Conservation (phyloP, 148 eudicot species). For the Rhododendron simsii region DNA sequence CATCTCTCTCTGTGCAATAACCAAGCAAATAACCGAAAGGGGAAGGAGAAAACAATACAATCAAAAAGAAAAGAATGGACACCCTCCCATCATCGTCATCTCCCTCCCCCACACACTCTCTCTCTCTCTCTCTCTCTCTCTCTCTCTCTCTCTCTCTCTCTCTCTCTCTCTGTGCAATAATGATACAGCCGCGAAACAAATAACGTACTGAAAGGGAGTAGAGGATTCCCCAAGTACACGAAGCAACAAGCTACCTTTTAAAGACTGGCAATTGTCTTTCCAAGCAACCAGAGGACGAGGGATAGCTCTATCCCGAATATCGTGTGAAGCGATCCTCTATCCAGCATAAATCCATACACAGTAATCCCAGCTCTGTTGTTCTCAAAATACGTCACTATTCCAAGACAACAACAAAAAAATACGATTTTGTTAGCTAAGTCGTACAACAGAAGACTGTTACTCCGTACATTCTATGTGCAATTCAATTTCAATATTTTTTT, state of each 20-base stretch:
- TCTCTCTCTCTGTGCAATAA: background rate
- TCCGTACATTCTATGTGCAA: background rate
- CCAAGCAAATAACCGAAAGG: too few species aligned
- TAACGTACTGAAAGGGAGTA: background rate
- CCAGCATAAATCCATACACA: conserved; percentile 72
- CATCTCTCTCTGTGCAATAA: too few species aligned
- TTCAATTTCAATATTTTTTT: background rate
- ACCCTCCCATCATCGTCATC: background rate
- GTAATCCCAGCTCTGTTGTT: conserved; percentile 85
- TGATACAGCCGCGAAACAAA: background rate
- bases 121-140: background rate
- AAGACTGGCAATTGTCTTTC: conserved; percentile 56
- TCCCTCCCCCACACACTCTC: background rate
- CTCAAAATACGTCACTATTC: conserved; percentile 70
- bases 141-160: background rate
- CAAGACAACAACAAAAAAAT: background rate
- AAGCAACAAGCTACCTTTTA: conserved; percentile 12
- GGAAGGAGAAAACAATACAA: background rate
- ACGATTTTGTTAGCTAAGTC: background rate
- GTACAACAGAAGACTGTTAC: background rate
- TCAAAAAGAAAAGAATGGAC: background rate
- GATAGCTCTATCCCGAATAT: conserved; percentile 75
- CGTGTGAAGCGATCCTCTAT: conserved; percentile 66
- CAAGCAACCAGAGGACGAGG: conserved; percentile 76
- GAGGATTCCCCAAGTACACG: background rate